Conservation (phyloP, 2,329 filamentous ascomycete genomes). For the Fusarium liriodendri region DNA sequence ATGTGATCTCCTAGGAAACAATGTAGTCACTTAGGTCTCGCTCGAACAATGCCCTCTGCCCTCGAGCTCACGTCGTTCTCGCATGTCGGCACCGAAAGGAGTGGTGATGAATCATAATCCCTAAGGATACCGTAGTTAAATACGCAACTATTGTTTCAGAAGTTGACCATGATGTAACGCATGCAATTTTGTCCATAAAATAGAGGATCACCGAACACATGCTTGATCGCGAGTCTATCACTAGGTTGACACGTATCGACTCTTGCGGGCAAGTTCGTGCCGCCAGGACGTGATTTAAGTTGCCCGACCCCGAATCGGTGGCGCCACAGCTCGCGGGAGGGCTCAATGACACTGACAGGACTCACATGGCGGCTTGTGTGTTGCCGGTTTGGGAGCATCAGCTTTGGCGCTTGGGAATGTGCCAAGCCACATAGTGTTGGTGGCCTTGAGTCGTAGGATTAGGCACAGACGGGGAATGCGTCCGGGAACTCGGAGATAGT, state of each 20-base stretch:
- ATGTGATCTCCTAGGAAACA: neutral
- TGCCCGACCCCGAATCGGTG: neutral
- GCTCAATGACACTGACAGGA: slow-evolving; percentile 17
- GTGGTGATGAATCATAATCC: neutral
- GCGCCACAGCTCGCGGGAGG: slow-evolving; percentile 22
- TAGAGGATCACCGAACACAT: neutral
- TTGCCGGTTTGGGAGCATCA: slow-evolving; percentile 8
- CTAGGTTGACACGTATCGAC: neutral
- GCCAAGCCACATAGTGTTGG: slow-evolving; percentile 22
- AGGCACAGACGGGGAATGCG: slow-evolving; percentile 6
- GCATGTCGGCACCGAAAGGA: no score
- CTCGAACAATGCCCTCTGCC: neutral
- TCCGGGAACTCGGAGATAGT: neutral
- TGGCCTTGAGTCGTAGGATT: neutral
- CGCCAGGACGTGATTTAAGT: neutral
- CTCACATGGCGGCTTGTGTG: slow-evolving; percentile 26
- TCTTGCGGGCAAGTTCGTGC: neutral
- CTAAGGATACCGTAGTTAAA: neutral
- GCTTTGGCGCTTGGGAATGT: slow-evolving; percentile 32
- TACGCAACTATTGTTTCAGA: neutral
- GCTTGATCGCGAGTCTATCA: neutral
- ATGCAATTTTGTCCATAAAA: neutral
- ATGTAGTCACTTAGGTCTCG: neutral
- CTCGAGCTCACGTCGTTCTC: neutral
- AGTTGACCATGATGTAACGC: neutral